Evolutionary conservation across 768 basidiomycete genomes (phyloP).

Genomic region (Kwoniella newhampshirensis): DNA sequence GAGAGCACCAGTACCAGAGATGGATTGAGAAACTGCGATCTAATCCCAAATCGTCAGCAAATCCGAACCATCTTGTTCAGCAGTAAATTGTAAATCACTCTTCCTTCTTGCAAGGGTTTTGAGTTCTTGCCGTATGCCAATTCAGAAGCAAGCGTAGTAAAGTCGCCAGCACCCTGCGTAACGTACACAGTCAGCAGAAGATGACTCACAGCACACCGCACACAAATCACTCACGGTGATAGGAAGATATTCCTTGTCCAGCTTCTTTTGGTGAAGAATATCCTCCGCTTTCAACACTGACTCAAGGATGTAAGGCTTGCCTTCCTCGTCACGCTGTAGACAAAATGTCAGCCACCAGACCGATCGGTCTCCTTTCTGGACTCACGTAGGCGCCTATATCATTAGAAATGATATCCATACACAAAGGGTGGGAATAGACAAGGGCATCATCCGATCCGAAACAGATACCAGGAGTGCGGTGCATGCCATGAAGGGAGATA

Average conservation of each 20-base stretch:
- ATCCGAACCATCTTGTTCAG: background rate
- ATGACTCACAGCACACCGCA: background rate
- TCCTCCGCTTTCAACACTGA: conserved; percentile 79
- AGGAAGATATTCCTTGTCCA: conserved; percentile 96
- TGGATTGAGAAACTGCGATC: conserved; percentile 86
- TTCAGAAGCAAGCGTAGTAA: conserved; percentile 79
- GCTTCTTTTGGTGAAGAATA: conserved; percentile 61
- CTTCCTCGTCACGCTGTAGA: conserved; percentile 71
- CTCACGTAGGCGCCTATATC: conserved; percentile 46
- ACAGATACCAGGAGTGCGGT: no score
- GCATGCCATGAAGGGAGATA: no score
- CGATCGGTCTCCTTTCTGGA: background rate
- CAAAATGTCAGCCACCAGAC: background rate
- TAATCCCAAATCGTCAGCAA: conserved; percentile 45
- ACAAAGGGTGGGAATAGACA: background rate
- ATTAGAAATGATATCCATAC: conserved; percentile 12
- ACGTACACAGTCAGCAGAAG: background rate
- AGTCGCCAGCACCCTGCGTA: conserved; percentile 66
- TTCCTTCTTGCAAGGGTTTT: conserved; percentile 63
- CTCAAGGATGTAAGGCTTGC: conserved; percentile 90
- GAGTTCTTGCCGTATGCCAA: conserved; percentile 83
- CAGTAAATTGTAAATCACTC: conserved; percentile 57
- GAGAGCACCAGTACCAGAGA: conserved; percentile 96
- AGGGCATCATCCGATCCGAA: background rate
- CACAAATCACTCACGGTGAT: conserved; percentile 61